Evolutionary conservation across 2,329 filamentous ascomycete genomes (phyloP).

Genomic region (Iodosphaeria phyllophila): DNA sequence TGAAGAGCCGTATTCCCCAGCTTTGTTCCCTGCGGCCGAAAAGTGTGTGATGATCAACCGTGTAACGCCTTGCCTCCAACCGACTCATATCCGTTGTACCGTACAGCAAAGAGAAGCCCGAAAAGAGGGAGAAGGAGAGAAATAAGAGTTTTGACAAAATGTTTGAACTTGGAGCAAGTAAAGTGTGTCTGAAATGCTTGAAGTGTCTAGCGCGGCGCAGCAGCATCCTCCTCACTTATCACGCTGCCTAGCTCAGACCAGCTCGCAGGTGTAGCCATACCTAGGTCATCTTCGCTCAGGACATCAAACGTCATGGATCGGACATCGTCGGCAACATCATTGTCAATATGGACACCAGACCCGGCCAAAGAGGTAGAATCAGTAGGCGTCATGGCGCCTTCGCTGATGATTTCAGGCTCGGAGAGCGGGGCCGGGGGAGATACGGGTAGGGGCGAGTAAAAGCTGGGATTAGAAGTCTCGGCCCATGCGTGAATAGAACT

Average conservation of each 20-base stretch:
- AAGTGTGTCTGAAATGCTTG: too few relatives aligned
- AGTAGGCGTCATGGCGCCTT: constrained; percentile 37
- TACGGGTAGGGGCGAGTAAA: constrained; percentile 41
- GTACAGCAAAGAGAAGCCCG: too few relatives aligned
- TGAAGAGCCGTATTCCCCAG: too few relatives aligned
- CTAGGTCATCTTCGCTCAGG: constrained; percentile 39
- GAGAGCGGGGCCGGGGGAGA: constrained; percentile 29
- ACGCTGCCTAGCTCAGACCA: constrained; percentile 49
- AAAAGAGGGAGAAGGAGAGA: too few relatives aligned
- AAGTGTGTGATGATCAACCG: too few relatives aligned
- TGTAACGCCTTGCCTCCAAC: too few relatives aligned
- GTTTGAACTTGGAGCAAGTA: too few relatives aligned
- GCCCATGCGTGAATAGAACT: constrained; percentile 49
- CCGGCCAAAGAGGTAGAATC: constrained; percentile 36
- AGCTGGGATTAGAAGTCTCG: constrained; percentile 29
- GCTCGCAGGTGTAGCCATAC: constrained; percentile 38
- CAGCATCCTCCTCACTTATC: constrained; percentile 32
- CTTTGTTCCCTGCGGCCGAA: too few relatives aligned
- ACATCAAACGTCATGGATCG: constrained; percentile 28
- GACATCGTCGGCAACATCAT: constrained; percentile 24
- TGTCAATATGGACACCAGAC: constrained; percentile 27
- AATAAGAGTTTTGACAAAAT: too few relatives aligned
- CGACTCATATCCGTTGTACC: too few relatives aligned
- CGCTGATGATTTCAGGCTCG: constrained; percentile 23
- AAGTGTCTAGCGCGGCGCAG: too few relatives aligned